Base-by-base conservation (phyloP, 257 asterid genomes). In the Paraleonurus japonicus region DNA sequence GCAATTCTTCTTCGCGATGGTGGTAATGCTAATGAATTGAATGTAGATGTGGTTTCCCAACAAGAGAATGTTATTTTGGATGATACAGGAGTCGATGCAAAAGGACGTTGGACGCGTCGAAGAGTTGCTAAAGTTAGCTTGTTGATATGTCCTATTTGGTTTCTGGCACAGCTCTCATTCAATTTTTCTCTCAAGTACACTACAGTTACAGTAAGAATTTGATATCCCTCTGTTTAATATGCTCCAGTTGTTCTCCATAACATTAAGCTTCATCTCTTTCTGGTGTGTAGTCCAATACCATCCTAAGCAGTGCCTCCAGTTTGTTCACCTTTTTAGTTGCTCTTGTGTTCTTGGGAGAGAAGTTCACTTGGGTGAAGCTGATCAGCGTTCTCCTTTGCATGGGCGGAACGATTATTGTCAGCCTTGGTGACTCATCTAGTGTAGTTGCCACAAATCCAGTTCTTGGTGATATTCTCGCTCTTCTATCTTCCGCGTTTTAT, bases 131-230 rank as follows among this genome's bases (percentile, higher is more conserved):
- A 87, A 88, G 93, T 92, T 47, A 89, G 98, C 89, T 77, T 95
- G 47, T 80, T 92, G 80, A 83, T 95, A 74, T 86, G 96, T 78
- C 99, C 99, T 7, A 75, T 95, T 78, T 95, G 96, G 96, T 95
- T 89, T 73, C 66, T 92, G 58, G 99, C 99, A 0, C 99, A 95
- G 72, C 97, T 95, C 78, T 80, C 97, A 4, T 95, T 95, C 76
- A 95, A 95, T 74, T 85, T 92, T 3, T 95, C 99, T 5, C 95
- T 95, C 74, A 95, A 95, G 87, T 95, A 88, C 81, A 95, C 99
- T 7, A 83, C 98, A 15, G 98, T 95, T 33, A 95, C 99, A 3
- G 99, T 94, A 78, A 91, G 88, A 65, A 28, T 76, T 67, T 61
- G 60, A 22, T 61, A 64, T 51, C 26, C 26, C 5, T 19, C 26